phyloP scores from a whole-genome alignment of 2,329 filamentous ascomycete species.

The Myotisia sp. region DNA sequence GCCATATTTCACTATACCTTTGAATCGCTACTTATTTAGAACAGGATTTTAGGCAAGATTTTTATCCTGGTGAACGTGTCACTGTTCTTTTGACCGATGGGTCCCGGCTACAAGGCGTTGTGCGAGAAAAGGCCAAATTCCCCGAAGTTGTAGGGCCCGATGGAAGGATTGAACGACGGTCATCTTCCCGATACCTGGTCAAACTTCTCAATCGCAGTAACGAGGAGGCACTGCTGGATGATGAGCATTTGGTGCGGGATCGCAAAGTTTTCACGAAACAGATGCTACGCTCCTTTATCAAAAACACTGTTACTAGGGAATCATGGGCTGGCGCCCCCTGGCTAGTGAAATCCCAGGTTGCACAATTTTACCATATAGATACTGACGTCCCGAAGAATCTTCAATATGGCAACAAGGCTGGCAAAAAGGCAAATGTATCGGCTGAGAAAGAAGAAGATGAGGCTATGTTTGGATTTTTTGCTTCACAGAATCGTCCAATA shows the following conservation, averaged over 20 bases:
- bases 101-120: slow-evolving; percentile 56
- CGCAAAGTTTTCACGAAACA: slow-evolving; percentile 89
- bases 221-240: slow-evolving; percentile 65
- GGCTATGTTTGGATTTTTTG: slow-evolving; percentile 38
- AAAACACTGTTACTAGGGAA: slow-evolving; percentile 82
- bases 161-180: slow-evolving; percentile 50
- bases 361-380: slow-evolving; percentile 69
- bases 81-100: slow-evolving; percentile 56
- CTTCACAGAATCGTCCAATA: slow-evolving; percentile 43
- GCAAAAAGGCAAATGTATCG: slow-evolving; percentile 59
- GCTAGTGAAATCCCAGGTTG: slow-evolving; percentile 79
- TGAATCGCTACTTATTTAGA: slow-evolving; percentile 11
- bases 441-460: slow-evolving; percentile 44
- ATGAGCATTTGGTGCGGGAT: slow-evolving; percentile 70
- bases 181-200: slow-evolving; percentile 69
- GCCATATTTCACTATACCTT: no score
- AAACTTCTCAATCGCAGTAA: slow-evolving; percentile 53
- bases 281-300: slow-evolving; percentile 84
- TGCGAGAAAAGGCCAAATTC: slow-evolving; percentile 75
- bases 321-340: slow-evolving; percentile 94
- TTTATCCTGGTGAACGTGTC: slow-evolving; percentile 77
- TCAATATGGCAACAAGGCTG: slow-evolving; percentile 64
- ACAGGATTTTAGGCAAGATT: slow-evolving; percentile 68
- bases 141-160: slow-evolving; percentile 45
- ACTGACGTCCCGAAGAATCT: slow-evolving; percentile 74